Conservation (phyloP, 2,329 filamentous ascomycete genomes). For the Pezicula neosporulosa region DNA sequence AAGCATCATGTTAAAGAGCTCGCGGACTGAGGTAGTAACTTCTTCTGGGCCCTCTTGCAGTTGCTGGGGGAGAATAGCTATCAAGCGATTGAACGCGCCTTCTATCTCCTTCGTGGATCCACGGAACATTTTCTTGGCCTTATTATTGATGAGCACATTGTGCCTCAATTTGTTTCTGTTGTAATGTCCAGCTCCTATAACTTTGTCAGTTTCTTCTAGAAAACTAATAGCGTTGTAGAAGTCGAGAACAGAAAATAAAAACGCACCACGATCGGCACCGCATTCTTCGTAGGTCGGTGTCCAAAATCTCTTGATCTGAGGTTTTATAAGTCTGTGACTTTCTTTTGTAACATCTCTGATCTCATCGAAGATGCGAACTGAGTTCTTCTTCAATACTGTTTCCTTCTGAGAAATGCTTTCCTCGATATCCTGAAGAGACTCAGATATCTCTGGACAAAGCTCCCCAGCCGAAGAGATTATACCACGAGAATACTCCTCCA, state of each 20-base stretch:
- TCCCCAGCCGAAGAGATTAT: background rate
- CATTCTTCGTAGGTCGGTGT: slow-evolving; percentile 11
- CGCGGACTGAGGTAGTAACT: too few relatives aligned
- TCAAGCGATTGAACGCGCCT: too few relatives aligned
- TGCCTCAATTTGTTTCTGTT: slow-evolving; percentile 6
- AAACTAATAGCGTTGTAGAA: background rate
- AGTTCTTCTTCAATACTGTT: background rate
- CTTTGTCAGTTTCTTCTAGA: background rate
- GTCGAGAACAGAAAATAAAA: background rate
- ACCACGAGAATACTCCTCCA: too few relatives aligned
- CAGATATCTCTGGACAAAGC: slow-evolving; percentile 1
- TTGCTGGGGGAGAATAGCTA: too few relatives aligned
- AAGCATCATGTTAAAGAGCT: too few relatives aligned
- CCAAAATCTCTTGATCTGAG: slow-evolving; percentile 6
- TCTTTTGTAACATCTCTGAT: slow-evolving; percentile 1
- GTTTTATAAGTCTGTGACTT: slow-evolving; percentile 4
- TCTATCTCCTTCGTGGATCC: too few relatives aligned
- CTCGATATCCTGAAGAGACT: slow-evolving; percentile 3
- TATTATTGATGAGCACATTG: too few relatives aligned
- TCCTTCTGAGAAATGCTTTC: slow-evolving; percentile 5
- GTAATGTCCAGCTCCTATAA: slow-evolving; percentile 8
- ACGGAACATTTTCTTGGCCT: too few relatives aligned
- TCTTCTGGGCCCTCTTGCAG: too few relatives aligned
- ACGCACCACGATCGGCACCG: slow-evolving; percentile 4
- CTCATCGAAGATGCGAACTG: background rate